Percentiles rank a stretch among this genome's conserved stretches.
phyloP scores from a whole-genome alignment of 169 alveolate species.

The Toxoplasma gondii region DNA sequence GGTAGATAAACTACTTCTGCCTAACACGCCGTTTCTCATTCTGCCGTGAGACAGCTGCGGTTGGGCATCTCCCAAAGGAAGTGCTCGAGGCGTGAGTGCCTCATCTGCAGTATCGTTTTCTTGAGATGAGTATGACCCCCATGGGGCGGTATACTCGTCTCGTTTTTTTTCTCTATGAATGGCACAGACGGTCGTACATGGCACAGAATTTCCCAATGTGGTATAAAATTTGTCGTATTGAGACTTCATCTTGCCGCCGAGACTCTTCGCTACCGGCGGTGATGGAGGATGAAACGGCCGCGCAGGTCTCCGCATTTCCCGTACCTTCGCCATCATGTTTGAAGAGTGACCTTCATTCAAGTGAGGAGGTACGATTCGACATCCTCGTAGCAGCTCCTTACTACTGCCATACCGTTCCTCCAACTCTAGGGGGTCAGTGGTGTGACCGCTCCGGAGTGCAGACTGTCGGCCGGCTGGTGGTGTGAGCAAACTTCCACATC shows the following conservation, averaged over 20 bases:
- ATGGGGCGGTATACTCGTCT: no score
- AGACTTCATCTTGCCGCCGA: not conserved
- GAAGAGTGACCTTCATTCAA: constrained; percentile 25
- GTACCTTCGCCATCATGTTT: not conserved
- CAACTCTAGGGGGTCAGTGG: constrained; percentile 20
- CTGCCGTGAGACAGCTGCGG: no score
- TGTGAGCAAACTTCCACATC: not conserved
- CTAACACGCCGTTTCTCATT: no score
- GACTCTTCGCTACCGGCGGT: not conserved
- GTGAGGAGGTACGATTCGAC: constrained; percentile 33
- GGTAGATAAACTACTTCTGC: no score
- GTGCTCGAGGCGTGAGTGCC: no score
- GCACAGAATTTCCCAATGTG: not conserved
- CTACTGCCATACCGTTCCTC: not conserved
- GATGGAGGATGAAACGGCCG: not conserved
- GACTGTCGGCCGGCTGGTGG: constrained; percentile 1
- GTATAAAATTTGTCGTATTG: not conserved
- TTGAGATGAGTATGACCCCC: no score
- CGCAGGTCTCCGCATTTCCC: not conserved
- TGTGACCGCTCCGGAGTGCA: constrained; percentile 27
- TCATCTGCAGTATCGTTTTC: no score
- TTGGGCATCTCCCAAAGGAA: no score
- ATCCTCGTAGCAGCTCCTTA: not conserved
- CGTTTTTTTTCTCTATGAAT: no score
- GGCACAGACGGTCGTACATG: not conserved